phyloP scores from a whole-genome alignment of 352 stramenopile species.

The Phytophthora brassicae region DNA sequence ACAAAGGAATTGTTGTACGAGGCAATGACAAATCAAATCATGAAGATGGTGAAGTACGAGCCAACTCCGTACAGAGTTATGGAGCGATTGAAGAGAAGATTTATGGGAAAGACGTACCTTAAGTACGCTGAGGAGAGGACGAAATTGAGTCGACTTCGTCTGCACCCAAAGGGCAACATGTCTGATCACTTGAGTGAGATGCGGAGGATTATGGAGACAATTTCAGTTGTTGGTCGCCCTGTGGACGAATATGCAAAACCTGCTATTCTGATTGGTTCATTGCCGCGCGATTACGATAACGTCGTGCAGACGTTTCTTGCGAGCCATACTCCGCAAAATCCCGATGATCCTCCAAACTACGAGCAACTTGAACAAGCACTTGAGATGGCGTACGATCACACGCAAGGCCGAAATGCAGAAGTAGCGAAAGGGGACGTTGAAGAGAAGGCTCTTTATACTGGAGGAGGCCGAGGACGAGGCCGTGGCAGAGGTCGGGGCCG shows the following conservation, averaged over 20 bases:
- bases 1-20: too few species aligned
- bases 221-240: background rate
- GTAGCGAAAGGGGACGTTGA: background rate
- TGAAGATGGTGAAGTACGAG: conserved; percentile 13
- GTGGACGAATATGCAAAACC: conserved; percentile 5
- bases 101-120: conserved; percentile 1
- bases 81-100: conserved; percentile 7
- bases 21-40: background rate
- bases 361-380: background rate
- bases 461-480: background rate
- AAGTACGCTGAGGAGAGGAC: conserved; percentile 1
- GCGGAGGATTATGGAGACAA: background rate
- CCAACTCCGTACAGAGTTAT: conserved; percentile 2
- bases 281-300: background rate
- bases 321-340: background rate
- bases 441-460: background rate
- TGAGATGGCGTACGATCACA: background rate
- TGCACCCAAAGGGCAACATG: conserved; percentile 1
- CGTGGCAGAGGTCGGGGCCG: background rate
- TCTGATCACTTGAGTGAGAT: conserved; percentile 6
- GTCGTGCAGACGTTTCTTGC: background rate
- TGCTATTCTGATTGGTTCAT: background rate
- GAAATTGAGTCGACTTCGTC: background rate
- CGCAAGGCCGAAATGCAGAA: background rate
- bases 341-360: background rate